Conservation (phyloP, 2,329 filamentous ascomycete genomes). For the Aspergillus luchuensis region DNA sequence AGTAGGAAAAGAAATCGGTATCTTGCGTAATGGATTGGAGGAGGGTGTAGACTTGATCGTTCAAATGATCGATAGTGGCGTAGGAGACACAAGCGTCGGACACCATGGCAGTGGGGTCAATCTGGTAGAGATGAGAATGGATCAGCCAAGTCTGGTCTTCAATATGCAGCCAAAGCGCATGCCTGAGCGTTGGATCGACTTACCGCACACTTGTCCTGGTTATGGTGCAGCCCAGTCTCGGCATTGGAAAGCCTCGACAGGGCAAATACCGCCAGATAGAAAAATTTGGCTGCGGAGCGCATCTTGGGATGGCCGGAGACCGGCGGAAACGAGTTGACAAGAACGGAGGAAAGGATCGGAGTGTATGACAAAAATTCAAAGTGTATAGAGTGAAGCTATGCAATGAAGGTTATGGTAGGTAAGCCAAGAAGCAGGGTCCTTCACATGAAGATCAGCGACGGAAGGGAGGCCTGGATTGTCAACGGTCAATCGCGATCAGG, state of each 20-base stretch:
- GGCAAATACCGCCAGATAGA: slow-evolving; percentile 65
- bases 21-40: slow-evolving; percentile 78
- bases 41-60: slow-evolving; percentile 72
- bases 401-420: neutral
- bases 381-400: neutral
- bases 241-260: slow-evolving; percentile 56
- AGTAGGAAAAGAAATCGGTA: slow-evolving; percentile 98
- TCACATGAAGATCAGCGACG: slow-evolving; percentile 20
- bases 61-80: slow-evolving; percentile 82
- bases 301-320: slow-evolving; percentile 37
- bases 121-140: slow-evolving; percentile 53
- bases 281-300: slow-evolving; percentile 57
- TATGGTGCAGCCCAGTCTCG: slow-evolving; percentile 34
- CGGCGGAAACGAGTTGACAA: neutral
- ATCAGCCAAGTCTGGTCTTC: slow-evolving; percentile 11
- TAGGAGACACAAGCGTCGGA: slow-evolving; percentile 95
- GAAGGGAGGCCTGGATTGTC: slow-evolving; percentile 4
- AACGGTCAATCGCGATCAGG: slow-evolving; percentile 7
- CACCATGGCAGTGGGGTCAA: slow-evolving; percentile 85
- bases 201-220: slow-evolving; percentile 58
- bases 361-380: neutral
- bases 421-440: slow-evolving; percentile 2
- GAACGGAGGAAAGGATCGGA: neutral
- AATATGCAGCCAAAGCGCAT: neutral
- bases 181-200: slow-evolving; percentile 32